phyloP scores from a whole-genome alignment of 768 basidiomycete genomes.

The Cystobasidium tubakii region DNA sequence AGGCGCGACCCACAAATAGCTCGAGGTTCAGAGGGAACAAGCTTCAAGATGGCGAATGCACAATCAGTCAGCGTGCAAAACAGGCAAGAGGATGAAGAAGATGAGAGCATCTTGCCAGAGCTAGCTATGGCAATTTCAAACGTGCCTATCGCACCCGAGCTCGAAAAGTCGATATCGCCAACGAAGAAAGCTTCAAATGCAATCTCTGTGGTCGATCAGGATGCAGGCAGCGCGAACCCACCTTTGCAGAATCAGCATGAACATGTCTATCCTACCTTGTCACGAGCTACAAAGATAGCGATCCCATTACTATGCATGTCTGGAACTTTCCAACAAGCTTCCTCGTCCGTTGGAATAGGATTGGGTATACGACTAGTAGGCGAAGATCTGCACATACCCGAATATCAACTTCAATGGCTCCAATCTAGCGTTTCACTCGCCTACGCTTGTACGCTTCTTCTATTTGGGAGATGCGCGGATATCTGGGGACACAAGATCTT shows the following conservation, averaged over 20 bases:
- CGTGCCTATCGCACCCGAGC: not conserved
- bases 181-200: not conserved
- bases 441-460: not conserved
- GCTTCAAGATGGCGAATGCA: too few species aligned
- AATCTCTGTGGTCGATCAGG: not conserved
- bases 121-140: not conserved
- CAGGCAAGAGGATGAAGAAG: constrained; percentile 1
- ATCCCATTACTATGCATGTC: constrained; percentile 8
- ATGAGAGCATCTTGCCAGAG: not conserved
- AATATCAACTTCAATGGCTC: constrained; percentile 24
- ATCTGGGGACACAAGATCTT: constrained; percentile 19
- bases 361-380: not conserved
- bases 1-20: not conserved
- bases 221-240: not conserved
- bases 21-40: too few species aligned
- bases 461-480: constrained; percentile 18
- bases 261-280: not conserved
- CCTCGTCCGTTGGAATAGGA: not conserved
- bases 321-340: constrained; percentile 6
- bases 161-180: not conserved
- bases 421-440: constrained; percentile 3
- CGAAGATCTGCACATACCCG: constrained; percentile 5
- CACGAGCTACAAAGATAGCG: constrained; percentile 4
- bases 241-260: not conserved
- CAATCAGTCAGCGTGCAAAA: not conserved